Evolutionary conservation across 2,329 filamentous ascomycete genomes (phyloP).

Genomic region (Clathrospora elynae): DNA sequence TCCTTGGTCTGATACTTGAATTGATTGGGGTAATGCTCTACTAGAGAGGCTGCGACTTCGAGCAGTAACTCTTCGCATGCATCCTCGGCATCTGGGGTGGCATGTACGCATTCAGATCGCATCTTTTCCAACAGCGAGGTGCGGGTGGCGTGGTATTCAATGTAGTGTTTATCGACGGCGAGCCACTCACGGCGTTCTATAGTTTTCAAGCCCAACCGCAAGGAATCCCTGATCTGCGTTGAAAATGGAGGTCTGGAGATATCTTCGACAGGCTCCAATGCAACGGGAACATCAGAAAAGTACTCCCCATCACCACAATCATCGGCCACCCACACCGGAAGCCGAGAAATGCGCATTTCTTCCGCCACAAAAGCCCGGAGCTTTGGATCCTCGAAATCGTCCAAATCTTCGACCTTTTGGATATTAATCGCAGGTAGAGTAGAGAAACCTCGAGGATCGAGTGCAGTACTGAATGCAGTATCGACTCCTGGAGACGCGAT

Average conservation of each 20-base stretch:
- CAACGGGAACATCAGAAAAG: constrained; percentile 31
- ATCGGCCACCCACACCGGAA: constrained; percentile 37
- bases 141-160: constrained; percentile 52
- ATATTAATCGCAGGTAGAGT: constrained; percentile 11
- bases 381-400: constrained; percentile 9
- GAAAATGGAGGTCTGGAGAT: background rate
- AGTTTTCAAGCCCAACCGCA: constrained; percentile 51
- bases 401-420: constrained; percentile 10
- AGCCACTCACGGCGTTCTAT: constrained; percentile 57
- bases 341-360: constrained; percentile 28
- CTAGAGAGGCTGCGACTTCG: constrained; percentile 54
- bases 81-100: constrained; percentile 51
- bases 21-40: constrained; percentile 50
- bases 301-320: constrained; percentile 38
- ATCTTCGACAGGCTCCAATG: constrained; percentile 14
- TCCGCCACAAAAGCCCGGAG: constrained; percentile 25
- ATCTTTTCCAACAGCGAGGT: constrained; percentile 48
- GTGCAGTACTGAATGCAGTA: constrained; percentile 1
- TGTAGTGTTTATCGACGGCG: constrained; percentile 54
- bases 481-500: background rate
- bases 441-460: constrained; percentile 1
- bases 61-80: constrained; percentile 56
- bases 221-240: constrained; percentile 1
- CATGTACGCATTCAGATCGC: constrained; percentile 52
- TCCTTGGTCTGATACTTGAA: constrained; percentile 42